Evolutionary conservation across 2,329 filamentous ascomycete genomes (phyloP), one percentile per base, ranked within the genome.

Genomic region (Drechslerella stenobrocha): DNA sequence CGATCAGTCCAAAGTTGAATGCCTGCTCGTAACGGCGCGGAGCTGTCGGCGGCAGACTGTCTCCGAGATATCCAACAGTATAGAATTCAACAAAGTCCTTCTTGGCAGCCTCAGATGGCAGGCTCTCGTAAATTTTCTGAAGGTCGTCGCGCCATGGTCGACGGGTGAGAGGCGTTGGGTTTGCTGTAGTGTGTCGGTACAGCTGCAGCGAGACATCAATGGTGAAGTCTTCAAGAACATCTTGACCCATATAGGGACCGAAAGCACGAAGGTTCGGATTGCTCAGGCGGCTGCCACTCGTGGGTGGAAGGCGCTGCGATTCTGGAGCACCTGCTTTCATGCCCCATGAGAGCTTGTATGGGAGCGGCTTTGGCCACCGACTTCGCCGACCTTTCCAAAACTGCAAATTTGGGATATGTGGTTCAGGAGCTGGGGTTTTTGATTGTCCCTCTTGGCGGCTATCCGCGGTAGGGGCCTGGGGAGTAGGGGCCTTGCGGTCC

Each of bases 71-170:
- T 2, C 61, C 61, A n/a, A 50, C 40, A 2, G 24, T 44, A n/a
- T 55, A 66, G 30, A 18, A 45, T 3, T 37, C 9, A 13, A 66
- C 37, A 18, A 48, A 66, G 3, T 13, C 35, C 9, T 47, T 20
- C 40, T 59, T 24, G 18, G 2, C 2, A 0, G 23, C 37, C 1
- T 37, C 26, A 20, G 15, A 42, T 6, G 32, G 22, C 9, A 66
- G 26, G 18, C 20, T 24, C 2, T 59, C 20, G 26, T 53, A 66
- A 6, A 53, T 50, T 22, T 24, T 32, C 11, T 45, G 26, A 18
- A 66, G 35, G 2, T 42, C 61, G 1, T 24, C n/a, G 24, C 61
- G 53, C 61, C 61, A 66, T 3, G 61, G 61, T 20, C 53, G 52
- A 3, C 22, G 22, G 5, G 61, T 50, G 1, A 11, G 2, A 8